Conservation (phyloP, 257 asterid genomes). For the Nicotiana tabacum region DNA sequence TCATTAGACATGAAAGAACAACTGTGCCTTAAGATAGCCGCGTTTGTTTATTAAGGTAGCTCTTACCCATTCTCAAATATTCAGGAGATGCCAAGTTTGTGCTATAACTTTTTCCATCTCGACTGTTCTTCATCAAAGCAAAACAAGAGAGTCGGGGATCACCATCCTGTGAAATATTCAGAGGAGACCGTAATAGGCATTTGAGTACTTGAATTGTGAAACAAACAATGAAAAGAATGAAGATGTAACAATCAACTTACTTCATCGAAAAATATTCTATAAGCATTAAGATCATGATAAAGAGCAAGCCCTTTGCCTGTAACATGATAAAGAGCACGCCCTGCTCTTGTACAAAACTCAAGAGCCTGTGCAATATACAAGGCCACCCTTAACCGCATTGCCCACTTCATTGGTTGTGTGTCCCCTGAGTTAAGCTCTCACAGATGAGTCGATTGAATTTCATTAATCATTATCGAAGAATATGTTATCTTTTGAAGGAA, state of each 20-base stretch:
- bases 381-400: slow-evolving; percentile 78
- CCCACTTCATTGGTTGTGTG: slow-evolving; percentile 68
- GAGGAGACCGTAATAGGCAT: not conserved
- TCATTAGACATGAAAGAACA: not conserved
- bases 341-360: slow-evolving; percentile 50
- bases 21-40: not conserved
- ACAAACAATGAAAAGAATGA: not conserved
- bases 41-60: not conserved
- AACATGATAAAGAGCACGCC: slow-evolving; percentile 36
- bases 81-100: slow-evolving; percentile 82
- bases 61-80: slow-evolving; percentile 56
- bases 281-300: slow-evolving; percentile 44
- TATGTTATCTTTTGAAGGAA: not conserved
- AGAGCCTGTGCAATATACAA: slow-evolving; percentile 55
- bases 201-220: not conserved
- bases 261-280: slow-evolving; percentile 5
- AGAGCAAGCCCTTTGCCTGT: slow-evolving; percentile 43
- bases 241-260: not conserved
- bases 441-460: not conserved
- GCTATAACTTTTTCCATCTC: slow-evolving; percentile 76
- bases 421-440: slow-evolving; percentile 43
- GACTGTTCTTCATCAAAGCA: slow-evolving; percentile 68
- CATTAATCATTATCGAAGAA: not conserved
- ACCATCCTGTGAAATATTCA: slow-evolving; percentile 44
- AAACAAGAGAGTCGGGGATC: slow-evolving; percentile 80